Evolutionary conservation across 1,284 basidiomycete species (phyloP).

Genomic region (Cystobasidium sp.): DNA sequence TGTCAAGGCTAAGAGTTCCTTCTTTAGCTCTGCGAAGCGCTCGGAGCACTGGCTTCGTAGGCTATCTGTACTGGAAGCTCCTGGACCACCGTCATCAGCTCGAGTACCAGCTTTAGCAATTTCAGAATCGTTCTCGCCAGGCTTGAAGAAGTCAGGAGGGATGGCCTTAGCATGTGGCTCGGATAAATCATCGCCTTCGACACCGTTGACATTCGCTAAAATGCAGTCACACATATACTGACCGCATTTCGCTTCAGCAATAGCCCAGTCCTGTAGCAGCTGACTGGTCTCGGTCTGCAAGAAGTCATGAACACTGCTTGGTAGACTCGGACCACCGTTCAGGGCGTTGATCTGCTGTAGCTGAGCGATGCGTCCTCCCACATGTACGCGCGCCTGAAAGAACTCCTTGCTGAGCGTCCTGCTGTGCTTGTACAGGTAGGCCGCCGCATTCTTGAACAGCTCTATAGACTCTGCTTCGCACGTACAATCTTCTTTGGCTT

Average conservation of each 20-base stretch:
- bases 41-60: not conserved
- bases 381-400: not conserved
- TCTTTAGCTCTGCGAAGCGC: slow-evolving; percentile 15
- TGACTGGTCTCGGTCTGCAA: slow-evolving; percentile 17
- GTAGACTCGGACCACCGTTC: not conserved
- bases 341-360: not conserved
- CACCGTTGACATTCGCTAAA: slow-evolving; percentile 12
- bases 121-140: not conserved
- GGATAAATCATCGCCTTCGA: not conserved
- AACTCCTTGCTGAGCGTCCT: not conserved
- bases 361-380: not conserved
- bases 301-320: slow-evolving; percentile 8
- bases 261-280: slow-evolving; percentile 17
- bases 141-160: not conserved
- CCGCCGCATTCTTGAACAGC: slow-evolving; percentile 21
- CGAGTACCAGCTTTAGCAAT: not conserved
- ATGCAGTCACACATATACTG: slow-evolving; percentile 28
- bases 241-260: slow-evolving; percentile 17
- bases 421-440: slow-evolving; percentile 4
- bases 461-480: slow-evolving; percentile 11
- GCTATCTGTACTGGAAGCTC: not conserved
- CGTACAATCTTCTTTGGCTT: slow-evolving; percentile 14
- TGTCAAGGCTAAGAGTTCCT: not conserved
- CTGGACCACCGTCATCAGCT: not conserved
- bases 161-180: slow-evolving; percentile 1